Evolutionary conservation across 345 rosid species (phyloP).

Genomic region (Reutealis trisperma): DNA sequence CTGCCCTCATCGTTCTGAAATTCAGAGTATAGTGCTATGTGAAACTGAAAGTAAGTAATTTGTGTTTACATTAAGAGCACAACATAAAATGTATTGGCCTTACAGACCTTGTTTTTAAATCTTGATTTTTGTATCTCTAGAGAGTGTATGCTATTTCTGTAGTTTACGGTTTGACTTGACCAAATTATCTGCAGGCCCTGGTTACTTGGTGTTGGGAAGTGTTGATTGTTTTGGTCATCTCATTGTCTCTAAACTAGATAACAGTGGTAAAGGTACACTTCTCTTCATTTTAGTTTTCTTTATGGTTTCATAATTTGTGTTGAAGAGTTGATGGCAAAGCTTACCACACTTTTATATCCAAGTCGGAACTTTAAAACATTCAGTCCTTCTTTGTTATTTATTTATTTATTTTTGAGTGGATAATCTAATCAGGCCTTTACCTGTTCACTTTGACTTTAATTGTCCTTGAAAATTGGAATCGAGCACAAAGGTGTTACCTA

Average conservation of each 20-base stretch:
- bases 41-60: slow-evolving; percentile 50
- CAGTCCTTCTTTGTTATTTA: too few relatives aligned
- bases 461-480: neutral
- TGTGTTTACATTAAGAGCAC: neutral
- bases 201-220: slow-evolving; percentile 58
- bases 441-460: too few relatives aligned
- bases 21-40: slow-evolving; percentile 54
- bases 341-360: too few relatives aligned
- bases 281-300: neutral
- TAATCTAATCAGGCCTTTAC: neutral
- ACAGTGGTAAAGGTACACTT: slow-evolving; percentile 47
- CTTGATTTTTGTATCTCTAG: neutral
- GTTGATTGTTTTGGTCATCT: slow-evolving; percentile 67
- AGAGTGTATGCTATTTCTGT: neutral
- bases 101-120: neutral
- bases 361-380: too few relatives aligned
- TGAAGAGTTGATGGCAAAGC: too few relatives aligned
- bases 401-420: neutral
- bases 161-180: neutral
- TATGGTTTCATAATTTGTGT: too few relatives aligned
- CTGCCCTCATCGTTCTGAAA: slow-evolving; percentile 67
- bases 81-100: neutral
- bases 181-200: slow-evolving; percentile 36
- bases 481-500: neutral
- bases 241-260: slow-evolving; percentile 52